phyloP scores from a whole-genome alignment of 257 asterid species.

The Capsicum chinense region DNA sequence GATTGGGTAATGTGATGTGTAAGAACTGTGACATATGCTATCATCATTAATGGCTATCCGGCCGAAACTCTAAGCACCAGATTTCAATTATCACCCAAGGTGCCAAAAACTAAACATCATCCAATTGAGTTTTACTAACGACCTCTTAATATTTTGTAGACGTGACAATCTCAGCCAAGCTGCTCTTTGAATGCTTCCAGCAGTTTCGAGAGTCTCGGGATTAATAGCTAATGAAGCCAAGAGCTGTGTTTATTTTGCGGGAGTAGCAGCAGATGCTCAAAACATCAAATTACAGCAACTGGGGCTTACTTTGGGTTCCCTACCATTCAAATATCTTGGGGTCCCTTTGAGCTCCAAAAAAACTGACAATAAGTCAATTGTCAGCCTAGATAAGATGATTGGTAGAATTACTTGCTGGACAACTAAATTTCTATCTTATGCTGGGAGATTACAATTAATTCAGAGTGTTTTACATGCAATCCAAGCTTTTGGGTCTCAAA shows the following conservation, averaged over 20 bases:
- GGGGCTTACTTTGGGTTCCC: not conserved
- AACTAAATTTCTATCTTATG: too few relatives aligned
- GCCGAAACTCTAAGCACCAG: not conserved
- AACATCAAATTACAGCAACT: not conserved
- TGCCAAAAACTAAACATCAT: not conserved
- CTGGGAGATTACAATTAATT: not conserved
- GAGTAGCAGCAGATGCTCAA: not conserved
- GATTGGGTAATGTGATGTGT: not conserved
- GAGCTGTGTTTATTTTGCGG: not conserved
- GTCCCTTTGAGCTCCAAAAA: not conserved
- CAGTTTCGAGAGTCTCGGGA: not conserved
- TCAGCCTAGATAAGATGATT: too few relatives aligned
- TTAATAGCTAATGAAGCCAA: not conserved
- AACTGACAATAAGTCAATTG: not conserved
- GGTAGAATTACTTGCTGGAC: too few relatives aligned
- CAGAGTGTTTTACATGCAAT: too few relatives aligned
- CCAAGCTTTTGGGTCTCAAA: too few relatives aligned
- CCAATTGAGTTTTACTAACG: not conserved
- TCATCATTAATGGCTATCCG: not conserved
- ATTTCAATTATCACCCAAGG: not conserved
- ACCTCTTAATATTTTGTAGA: not conserved
- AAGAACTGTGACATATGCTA: not conserved
- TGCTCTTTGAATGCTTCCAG: not conserved
- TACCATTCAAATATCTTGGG: not conserved
- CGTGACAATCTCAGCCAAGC: not conserved